A percentile compares a stretch with the other conserved stretches of the same genome.
Evolutionary conservation across 441 rosid species (phyloP).

Genomic region (Adansonia madagascariensis): DNA sequence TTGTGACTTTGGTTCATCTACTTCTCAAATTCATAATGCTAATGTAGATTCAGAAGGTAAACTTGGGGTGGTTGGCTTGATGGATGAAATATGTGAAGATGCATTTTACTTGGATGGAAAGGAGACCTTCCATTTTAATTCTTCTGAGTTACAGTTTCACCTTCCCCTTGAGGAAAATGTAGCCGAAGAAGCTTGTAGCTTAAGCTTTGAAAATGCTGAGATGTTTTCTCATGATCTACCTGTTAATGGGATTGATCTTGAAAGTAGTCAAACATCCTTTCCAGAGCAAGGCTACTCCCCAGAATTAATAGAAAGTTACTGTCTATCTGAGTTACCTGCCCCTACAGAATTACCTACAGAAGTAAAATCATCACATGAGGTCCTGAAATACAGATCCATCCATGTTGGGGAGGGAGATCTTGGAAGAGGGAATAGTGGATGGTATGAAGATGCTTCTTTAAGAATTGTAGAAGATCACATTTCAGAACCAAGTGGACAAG

Average conservation of each 20-base stretch:
- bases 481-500: conserved; percentile 61
- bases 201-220: conserved; percentile 47
- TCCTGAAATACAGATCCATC: conserved; percentile 35
- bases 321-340: conserved; percentile 59
- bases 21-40: conserved; percentile 47
- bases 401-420: conserved; percentile 46
- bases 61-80: conserved; percentile 54
- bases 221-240: conserved; percentile 40
- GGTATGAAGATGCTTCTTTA: conserved; percentile 71
- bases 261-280: conserved; percentile 59
- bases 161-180: conserved; percentile 47
- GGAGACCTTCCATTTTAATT: conserved; percentile 45
- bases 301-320: conserved; percentile 87
- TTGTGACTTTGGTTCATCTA: conserved; percentile 40
- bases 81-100: conserved; percentile 85
- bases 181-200: conserved; percentile 49
- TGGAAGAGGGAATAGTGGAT: conserved; percentile 70
- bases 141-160: conserved; percentile 44
- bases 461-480: conserved; percentile 85
- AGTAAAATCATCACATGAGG: conserved; percentile 45
- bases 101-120: conserved; percentile 63
- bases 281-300: conserved; percentile 54
- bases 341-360: conserved; percentile 63
- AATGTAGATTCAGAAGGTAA: conserved; percentile 41
- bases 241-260: conserved; percentile 50